Evolutionary conservation across 2,329 filamentous ascomycete genomes (phyloP).

Genomic region (Colletotrichum tabaci): DNA sequence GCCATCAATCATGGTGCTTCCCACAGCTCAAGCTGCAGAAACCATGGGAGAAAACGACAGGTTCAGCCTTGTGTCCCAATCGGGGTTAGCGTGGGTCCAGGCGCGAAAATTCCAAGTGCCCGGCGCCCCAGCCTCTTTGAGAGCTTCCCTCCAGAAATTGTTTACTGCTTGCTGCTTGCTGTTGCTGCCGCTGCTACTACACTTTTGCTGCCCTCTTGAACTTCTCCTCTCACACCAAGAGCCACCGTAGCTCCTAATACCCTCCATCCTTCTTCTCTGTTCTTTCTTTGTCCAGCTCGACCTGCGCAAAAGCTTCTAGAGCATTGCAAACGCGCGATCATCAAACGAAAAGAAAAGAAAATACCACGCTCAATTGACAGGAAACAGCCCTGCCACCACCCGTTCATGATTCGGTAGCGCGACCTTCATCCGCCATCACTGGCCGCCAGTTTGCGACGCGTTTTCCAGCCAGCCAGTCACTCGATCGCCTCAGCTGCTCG

Average conservation of each 20-base stretch:
- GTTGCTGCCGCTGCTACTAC: slow-evolving; percentile 11
- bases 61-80: slow-evolving; percentile 53
- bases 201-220: slow-evolving; percentile 41
- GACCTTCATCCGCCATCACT: slow-evolving; percentile 41
- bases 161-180: slow-evolving; percentile 43
- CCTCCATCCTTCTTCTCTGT: neutral
- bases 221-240: slow-evolving; percentile 28
- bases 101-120: slow-evolving; percentile 57
- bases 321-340: slow-evolving; percentile 9
- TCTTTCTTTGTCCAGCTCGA: slow-evolving; percentile 26
- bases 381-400: slow-evolving; percentile 38
- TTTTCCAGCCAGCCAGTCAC: slow-evolving; percentile 30
- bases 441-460: slow-evolving; percentile 43
- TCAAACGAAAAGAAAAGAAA: too few relatives aligned
- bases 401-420: slow-evolving; percentile 51
- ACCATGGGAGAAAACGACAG: slow-evolving; percentile 25
- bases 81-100: slow-evolving; percentile 50
- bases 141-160: slow-evolving; percentile 49
- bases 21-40: neutral
- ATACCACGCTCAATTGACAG: slow-evolving; percentile 22
- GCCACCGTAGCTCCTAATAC: slow-evolving; percentile 35
- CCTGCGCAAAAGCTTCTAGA: slow-evolving; percentile 22
- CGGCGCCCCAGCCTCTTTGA: slow-evolving; percentile 50
- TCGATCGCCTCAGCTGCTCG: slow-evolving; percentile 27
- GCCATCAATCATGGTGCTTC: too few relatives aligned